These are phyloP conservation scores for Scedosporium aurantiacum DNA, from an alignment of 2,329 filamentous ascomycete species.

Conservation along the genomic window DNA sequence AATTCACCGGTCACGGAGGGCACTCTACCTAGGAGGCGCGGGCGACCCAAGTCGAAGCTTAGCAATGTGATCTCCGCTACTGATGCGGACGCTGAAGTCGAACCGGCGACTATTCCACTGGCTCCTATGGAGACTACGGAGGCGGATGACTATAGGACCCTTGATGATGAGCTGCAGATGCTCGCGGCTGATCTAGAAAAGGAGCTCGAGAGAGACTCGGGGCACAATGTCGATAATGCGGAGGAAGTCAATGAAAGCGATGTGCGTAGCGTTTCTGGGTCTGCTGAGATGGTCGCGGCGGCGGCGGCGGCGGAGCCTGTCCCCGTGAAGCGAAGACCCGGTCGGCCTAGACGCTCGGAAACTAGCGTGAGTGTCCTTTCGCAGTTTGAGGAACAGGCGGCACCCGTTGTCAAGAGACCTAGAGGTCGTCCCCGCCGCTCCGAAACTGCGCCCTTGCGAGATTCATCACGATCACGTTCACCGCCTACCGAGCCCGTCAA, in stretches of 20 bases:
- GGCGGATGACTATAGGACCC: background rate
- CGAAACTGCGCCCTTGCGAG: background rate
- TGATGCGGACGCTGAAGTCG: conserved; percentile 9
- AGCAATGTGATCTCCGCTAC: conserved; percentile 4
- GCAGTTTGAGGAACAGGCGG: background rate
- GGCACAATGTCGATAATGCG: background rate
- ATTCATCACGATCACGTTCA: background rate
- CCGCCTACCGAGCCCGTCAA: background rate
- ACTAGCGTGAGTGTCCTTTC: background rate
- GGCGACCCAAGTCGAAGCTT: conserved; percentile 12
- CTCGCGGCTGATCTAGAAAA: background rate
- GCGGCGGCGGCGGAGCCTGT: background rate
- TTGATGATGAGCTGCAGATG: background rate
- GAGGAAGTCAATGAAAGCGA: background rate
- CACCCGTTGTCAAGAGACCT: background rate
- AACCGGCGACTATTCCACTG: conserved; percentile 6
- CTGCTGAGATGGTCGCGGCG: background rate
- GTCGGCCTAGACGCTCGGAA: conserved; percentile 9
- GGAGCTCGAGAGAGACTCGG: background rate
- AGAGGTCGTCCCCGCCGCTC: conserved; percentile 16
- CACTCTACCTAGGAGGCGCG: conserved; percentile 8
- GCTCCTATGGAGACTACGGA: background rate
- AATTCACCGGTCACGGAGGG: conserved; percentile 7
- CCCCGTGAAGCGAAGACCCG: background rate
- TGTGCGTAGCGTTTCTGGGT: background rate